A percentile compares a stretch with the other conserved stretches of the same genome.
phyloP scores from a whole-genome alignment of 371 early-diverging fungal species.

The Mucor indicus region DNA sequence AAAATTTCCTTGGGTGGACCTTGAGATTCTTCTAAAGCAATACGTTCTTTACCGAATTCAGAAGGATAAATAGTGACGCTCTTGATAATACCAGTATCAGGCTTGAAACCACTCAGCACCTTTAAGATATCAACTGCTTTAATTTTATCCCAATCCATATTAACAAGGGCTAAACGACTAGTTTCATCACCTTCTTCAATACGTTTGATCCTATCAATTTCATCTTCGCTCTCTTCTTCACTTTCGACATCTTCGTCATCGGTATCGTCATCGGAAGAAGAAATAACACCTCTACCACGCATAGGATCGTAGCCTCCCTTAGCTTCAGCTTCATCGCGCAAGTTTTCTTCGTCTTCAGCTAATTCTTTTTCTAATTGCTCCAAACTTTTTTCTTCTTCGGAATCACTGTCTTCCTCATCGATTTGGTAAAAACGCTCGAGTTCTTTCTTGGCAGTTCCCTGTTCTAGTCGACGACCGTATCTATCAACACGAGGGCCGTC shows the following conservation, averaged over 20 bases:
- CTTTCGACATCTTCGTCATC: slow-evolving; percentile 54
- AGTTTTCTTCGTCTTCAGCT: slow-evolving; percentile 43
- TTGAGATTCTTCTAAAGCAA: slow-evolving; percentile 69
- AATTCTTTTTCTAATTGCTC: slow-evolving; percentile 48
- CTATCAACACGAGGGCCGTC: slow-evolving; percentile 80
- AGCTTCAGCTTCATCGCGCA: slow-evolving; percentile 17
- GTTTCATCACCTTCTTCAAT: slow-evolving; percentile 87
- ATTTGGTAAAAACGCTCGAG: slow-evolving; percentile 61
- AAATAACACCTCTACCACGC: slow-evolving; percentile 79
- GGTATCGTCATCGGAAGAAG: slow-evolving; percentile 60
- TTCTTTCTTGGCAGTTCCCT: slow-evolving; percentile 49
- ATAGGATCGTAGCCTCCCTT: slow-evolving; percentile 68
- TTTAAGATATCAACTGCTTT: slow-evolving; percentile 85
- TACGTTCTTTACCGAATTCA: slow-evolving; percentile 92
- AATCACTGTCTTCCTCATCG: slow-evolving; percentile 46
- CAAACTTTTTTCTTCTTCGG: slow-evolving; percentile 27
- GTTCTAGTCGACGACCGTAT: slow-evolving; percentile 74
- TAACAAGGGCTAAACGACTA: slow-evolving; percentile 86
- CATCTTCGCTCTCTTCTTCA: slow-evolving; percentile 63
- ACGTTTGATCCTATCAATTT: slow-evolving; percentile 33
- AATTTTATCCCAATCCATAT: slow-evolving; percentile 96
- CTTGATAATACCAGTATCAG: slow-evolving; percentile 68
- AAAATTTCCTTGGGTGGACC: slow-evolving; percentile 89
- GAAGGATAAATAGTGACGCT: slow-evolving; percentile 90
- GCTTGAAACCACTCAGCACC: slow-evolving; percentile 85